Percentiles rank a stretch among this genome's conserved stretches.
phyloP scores from a whole-genome alignment of 345 rosid genomes.

The Bruguiera sexangula region DNA sequence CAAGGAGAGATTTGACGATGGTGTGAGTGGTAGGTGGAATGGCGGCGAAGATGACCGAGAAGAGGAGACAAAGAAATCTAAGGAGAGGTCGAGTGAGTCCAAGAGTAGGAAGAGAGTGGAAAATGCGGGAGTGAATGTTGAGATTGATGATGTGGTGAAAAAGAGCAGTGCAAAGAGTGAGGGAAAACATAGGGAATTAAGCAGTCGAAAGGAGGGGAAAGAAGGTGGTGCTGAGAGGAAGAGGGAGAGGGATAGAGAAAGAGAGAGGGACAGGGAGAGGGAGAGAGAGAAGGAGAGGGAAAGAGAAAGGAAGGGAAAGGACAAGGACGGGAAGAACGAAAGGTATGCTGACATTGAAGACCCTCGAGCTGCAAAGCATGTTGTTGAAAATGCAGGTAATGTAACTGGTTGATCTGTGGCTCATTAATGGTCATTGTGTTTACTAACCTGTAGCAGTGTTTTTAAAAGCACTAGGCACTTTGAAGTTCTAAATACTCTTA shows the following conservation, averaged over 20 bases:
- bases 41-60: conserved; percentile 54
- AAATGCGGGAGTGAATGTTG: conserved; percentile 17
- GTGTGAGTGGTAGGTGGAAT: conserved; percentile 70
- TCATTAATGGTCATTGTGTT: background rate
- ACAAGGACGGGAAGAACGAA: conserved; percentile 34
- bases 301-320: background rate
- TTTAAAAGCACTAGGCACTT: background rate
- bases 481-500: background rate
- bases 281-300: conserved; percentile 34
- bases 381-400: conserved; percentile 66
- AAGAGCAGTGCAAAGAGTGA: conserved; percentile 56
- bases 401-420: conserved; percentile 18
- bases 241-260: conserved; percentile 35
- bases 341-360: conserved; percentile 47
- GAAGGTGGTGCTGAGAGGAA: conserved; percentile 35
- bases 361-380: conserved; percentile 37
- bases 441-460: background rate
- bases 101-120: conserved; percentile 63
- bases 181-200: conserved; percentile 65
- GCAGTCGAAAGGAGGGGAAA: conserved; percentile 52
- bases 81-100: conserved; percentile 52
- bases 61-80: conserved; percentile 45
- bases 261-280: conserved; percentile 36
- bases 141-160: conserved; percentile 38
- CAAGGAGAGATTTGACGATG: conserved; percentile 54